A percentile compares a stretch with the other conserved stretches of the same genome.
These are phyloP conservation scores for Podaxis sp. DNA, from an alignment of 768 basidiomycete genomes.

Conservation along the genomic window DNA sequence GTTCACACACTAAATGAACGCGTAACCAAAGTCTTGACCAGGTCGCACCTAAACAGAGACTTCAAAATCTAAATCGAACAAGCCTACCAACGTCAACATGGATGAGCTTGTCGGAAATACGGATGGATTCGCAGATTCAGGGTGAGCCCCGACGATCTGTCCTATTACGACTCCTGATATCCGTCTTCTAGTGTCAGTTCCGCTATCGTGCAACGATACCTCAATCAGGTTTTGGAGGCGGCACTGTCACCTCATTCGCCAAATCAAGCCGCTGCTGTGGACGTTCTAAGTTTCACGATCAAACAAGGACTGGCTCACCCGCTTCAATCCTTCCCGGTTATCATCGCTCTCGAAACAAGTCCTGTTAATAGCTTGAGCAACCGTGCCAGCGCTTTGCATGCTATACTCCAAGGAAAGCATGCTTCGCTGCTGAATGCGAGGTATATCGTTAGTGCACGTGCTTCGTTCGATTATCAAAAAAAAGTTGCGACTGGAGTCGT, in stretches of 20 bases:
- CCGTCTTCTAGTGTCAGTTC: constrained; percentile 75
- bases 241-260: constrained; percentile 68
- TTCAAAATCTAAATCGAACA: constrained; percentile 42
- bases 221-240: constrained; percentile 77
- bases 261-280: constrained; percentile 83
- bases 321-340: constrained; percentile 87
- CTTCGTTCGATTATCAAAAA: constrained; percentile 83
- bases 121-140: constrained; percentile 94
- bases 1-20: not conserved
- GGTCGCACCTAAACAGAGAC: constrained; percentile 29
- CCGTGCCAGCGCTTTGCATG: constrained; percentile 79
- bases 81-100: constrained; percentile 69
- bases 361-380: constrained; percentile 56
- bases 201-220: constrained; percentile 90
- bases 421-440: constrained; percentile 86
- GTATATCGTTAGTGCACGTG: constrained; percentile 75
- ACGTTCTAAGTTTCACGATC: constrained; percentile 89
- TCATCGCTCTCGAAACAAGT: constrained; percentile 92
- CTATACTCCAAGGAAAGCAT: constrained; percentile 85
- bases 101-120: constrained; percentile 94
- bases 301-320: constrained; percentile 96
- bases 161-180: not conserved
- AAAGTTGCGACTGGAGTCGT: constrained; percentile 47
- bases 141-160: constrained; percentile 52
- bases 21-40: constrained; percentile 3